Evolutionary conservation across 2,329 filamentous ascomycete species (phyloP), one percentile per base, ranked within the genome.

Genomic region (Stylonectria norvegica): DNA sequence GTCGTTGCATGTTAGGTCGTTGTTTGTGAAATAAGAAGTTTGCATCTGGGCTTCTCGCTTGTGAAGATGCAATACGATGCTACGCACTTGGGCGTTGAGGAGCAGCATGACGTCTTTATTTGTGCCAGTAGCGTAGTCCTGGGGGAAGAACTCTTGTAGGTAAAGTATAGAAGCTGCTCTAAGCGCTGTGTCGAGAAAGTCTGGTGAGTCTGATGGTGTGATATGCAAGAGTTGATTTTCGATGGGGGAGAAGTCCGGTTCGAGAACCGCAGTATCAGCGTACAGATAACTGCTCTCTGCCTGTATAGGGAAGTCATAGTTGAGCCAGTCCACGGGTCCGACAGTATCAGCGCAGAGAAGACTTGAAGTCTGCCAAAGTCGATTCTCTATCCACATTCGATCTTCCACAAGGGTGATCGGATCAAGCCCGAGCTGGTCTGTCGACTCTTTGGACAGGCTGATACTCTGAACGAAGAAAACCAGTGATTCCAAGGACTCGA

Each of bases 121-220:
- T 8, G 12, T 14, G 27, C 15, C 10, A 14, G n/a, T 14, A 14
- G 27, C n/a, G 7, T 29, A 50, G 12, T 58, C 59, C 35, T 61
- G 59, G 2, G 62, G 61, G 1, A 64, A 45, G 8, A 60, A 50
- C 27, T 62, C 57, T 32, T 63, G 62, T 17, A 64, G 47, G 38
- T 56, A 62, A 3, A 65, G 50, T 15, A 65, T 47, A 8, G 48
- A 52, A 20, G 51, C 49, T 12, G 60, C 51, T 12, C 63, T 57
- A 28, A 65, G 42, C 8, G 57, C 51, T 1, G 57, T 49, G 29
- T 63, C 56, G 11, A 63, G 10, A 14, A 29, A 10, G 27, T 29
- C n/a, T 5, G 27, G n/a, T n/a, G n/a, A n/a, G n/a, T n/a, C n/a
- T n/a, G n/a, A n/a, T n/a, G n/a, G n/a, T n/a, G n/a, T n/a, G n/a